Evolutionary conservation across 2,329 filamentous ascomycete genomes (phyloP), one percentile per base, ranked within the genome.

Genomic region (Cladophialophora yegresii): DNA sequence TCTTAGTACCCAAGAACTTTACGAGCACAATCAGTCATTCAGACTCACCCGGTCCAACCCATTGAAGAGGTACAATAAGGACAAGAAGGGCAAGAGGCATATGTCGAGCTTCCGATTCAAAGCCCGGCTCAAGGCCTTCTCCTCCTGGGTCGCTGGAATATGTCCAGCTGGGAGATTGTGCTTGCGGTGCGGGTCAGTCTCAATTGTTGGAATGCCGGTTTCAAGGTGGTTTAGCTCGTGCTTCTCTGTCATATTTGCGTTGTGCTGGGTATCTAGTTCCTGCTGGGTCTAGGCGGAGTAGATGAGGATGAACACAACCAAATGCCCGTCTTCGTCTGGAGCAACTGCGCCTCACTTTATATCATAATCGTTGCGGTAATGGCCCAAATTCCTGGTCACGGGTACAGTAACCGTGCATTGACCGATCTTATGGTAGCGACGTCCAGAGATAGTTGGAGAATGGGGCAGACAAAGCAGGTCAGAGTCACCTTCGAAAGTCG

Each of bases 11-110:
- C 36, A 43, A 43, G 36, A n/a, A n/a, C 7, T n/a, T 13, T 2
- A 43, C 8, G 36, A 40, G 36, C 4, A 40, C 36, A 4, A 40
- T 5, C 16, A 16, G 8, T 8, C 6, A 7, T 7, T 13, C n/a
- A 8, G 36, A 43, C 36, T 43, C 36, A 43, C 36, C 64, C 82
- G 82, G 73, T 84, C 82, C 20, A 84, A 74, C 54, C 79, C 78
- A 72, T 84, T 84, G 69, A 84, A 79, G 7, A 84, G 76, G 69
- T 83, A 84, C 40, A 84, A 72, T 20, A 82, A 67, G 3, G 81
- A 81, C 7, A 84, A 77, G 65, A 84, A 83, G 1, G 82, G 82
- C 13, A 84, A 73, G 6, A 84, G 74, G 28, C 82, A 72, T 26
- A 75, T 75, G 71, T 84, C 82, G 55, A 84, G 75, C 72, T 83